Conservation (phyloP, 2,329 filamentous ascomycete species). For the Pseudogymnoascus sp. region DNA sequence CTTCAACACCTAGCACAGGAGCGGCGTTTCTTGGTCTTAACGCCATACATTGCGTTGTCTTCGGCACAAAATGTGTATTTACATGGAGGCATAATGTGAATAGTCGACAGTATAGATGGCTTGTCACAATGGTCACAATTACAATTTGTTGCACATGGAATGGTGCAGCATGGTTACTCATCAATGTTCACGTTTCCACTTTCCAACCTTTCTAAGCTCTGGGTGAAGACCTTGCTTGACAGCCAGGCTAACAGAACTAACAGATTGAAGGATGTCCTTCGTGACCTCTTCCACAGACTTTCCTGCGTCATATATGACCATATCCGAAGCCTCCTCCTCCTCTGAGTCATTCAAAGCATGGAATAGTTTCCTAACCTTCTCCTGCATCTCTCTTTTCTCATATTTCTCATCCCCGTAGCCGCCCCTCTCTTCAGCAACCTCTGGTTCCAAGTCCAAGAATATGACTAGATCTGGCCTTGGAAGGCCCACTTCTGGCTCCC, state of each 20-base stretch:
- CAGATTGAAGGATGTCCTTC: conserved; percentile 36
- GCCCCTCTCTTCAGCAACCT: conserved; percentile 66
- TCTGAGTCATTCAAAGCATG: conserved; percentile 43
- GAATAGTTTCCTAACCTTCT: conserved; percentile 69
- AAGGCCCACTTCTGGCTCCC: conserved; percentile 75
- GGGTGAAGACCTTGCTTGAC: conserved; percentile 1
- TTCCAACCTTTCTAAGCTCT: conserved; percentile 5
- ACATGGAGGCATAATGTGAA: conserved; percentile 1
- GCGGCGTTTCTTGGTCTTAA: conserved; percentile 29
- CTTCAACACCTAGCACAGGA: conserved; percentile 27
- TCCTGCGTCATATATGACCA: conserved; percentile 49
- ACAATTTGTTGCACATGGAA: conserved; percentile 1
- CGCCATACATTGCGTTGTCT: conserved; percentile 20
- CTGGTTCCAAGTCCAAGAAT: conserved; percentile 75
- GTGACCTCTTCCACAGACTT: conserved; percentile 49
- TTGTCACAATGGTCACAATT: neutral
- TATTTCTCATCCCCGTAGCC: conserved; percentile 87
- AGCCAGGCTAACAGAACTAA: conserved; percentile 33
- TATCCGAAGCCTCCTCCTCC: conserved; percentile 45
- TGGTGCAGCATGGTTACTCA: neutral
- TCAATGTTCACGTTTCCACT: conserved; percentile 13
- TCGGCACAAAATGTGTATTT: neutral
- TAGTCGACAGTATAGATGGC: neutral
- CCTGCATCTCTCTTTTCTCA: conserved; percentile 77
- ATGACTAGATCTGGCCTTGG: conserved; percentile 81